Evolutionary conservation across 2,329 filamentous ascomycete genomes (phyloP).

Genomic region (Lasiodiplodia citricola): DNA sequence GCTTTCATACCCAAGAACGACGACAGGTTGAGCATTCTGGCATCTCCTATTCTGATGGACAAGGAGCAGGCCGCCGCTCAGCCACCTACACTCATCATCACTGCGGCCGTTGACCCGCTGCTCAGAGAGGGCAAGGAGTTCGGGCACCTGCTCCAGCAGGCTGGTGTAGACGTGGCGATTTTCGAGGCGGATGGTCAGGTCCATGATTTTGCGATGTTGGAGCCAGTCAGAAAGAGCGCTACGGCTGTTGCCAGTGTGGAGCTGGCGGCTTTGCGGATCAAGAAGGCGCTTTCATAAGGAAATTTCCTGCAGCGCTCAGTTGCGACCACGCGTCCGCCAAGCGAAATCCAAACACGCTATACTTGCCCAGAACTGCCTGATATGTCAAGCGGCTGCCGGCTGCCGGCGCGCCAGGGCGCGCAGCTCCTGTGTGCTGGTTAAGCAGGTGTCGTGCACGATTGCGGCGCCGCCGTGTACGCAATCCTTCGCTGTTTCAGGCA

Average conservation of each 20-base stretch:
- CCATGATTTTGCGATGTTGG: conserved; percentile 19
- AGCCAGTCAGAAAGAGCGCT: conserved; percentile 15
- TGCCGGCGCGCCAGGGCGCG: conserved; percentile 5
- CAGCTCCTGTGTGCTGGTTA: not conserved
- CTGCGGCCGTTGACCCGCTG: conserved; percentile 9
- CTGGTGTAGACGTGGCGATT: conserved; percentile 14
- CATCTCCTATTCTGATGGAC: not conserved
- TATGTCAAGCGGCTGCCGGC: not conserved
- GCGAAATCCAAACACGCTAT: not conserved
- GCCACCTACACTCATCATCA: conserved; percentile 18
- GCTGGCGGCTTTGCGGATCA: conserved; percentile 7
- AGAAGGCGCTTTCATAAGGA: conserved; percentile 5
- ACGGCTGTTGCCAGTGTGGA: conserved; percentile 4
- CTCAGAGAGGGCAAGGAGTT: conserved; percentile 5
- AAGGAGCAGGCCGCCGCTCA: conserved; percentile 14
- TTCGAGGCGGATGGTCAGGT: conserved; percentile 14
- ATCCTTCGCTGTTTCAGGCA: conserved; percentile 21
- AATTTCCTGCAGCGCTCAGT: not conserved
- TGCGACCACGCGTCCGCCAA: conserved; percentile 8
- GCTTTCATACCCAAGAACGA: conserved; percentile 12
- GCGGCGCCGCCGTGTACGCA: conserved; percentile 6
- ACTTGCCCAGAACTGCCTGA: not conserved
- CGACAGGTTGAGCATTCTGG: not conserved
- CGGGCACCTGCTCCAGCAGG: conserved; percentile 13
- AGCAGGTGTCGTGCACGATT: not conserved